phyloP scores from a whole-genome alignment of 768 basidiomycete genomes.

The Suillus sp. region DNA sequence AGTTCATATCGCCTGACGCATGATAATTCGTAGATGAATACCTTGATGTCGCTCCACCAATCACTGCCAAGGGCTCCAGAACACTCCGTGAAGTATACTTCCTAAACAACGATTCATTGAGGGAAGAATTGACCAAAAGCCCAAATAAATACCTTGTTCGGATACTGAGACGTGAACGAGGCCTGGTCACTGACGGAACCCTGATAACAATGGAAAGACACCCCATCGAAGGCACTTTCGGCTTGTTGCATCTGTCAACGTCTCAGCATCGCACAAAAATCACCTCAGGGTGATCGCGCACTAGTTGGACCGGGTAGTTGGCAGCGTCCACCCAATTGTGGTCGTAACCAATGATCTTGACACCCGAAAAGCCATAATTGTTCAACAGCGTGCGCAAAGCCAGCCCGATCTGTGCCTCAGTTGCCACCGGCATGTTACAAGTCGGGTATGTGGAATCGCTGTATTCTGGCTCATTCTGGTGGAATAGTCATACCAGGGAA shows the following conservation, averaged over 20 bases:
- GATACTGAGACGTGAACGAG: constrained; percentile 55
- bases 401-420: constrained; percentile 61
- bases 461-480: constrained; percentile 55
- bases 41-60: constrained; percentile 84
- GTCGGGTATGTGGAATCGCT: constrained; percentile 72
- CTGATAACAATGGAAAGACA: constrained; percentile 72
- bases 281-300: constrained; percentile 23
- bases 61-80: constrained; percentile 64
- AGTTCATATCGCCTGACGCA: constrained; percentile 11
- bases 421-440: constrained; percentile 51
- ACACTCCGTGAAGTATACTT: constrained; percentile 61
- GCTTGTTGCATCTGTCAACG: constrained; percentile 55
- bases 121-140: neutral
- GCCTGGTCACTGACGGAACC: constrained; percentile 57
- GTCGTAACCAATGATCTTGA: constrained; percentile 68
- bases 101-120: constrained; percentile 18
- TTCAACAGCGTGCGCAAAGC: constrained; percentile 60
- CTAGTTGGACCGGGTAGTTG: constrained; percentile 60
- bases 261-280: constrained; percentile 9
- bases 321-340: constrained; percentile 77
- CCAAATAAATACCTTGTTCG: constrained; percentile 43
- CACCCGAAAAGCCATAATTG: constrained; percentile 56
- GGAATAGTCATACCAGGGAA: neutral
- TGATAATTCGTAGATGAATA: constrained; percentile 21
- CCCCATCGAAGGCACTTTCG: constrained; percentile 58